phyloP scores from a whole-genome alignment of 768 basidiomycete species.

The Chiua virens region DNA sequence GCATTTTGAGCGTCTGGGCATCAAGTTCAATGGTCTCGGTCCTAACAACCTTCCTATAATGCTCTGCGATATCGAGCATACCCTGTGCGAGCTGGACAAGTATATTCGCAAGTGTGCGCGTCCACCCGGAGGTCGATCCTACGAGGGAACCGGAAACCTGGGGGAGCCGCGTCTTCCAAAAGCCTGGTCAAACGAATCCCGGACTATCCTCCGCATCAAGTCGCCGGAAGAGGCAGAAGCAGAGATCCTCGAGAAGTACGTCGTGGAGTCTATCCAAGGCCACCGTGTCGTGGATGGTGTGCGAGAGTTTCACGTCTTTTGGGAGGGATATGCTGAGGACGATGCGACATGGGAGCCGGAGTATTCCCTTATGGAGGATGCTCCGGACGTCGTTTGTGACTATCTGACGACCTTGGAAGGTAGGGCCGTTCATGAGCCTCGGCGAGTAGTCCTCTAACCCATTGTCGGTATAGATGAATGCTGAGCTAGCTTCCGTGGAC shows the following conservation, averaged over 20 bases:
- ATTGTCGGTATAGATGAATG: conserved; percentile 3
- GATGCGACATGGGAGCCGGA: conserved; percentile 64
- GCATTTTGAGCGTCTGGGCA: conserved; percentile 61
- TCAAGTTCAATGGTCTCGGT: conserved; percentile 53
- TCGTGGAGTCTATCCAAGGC: conserved; percentile 39
- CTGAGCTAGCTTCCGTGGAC: not conserved
- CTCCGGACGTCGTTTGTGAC: conserved; percentile 42
- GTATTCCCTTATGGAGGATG: conserved; percentile 45
- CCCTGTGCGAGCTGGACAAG: conserved; percentile 78
- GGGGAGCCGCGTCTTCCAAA: conserved; percentile 40
- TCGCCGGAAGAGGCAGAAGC: conserved; percentile 32
- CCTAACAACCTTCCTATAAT: conserved; percentile 50
- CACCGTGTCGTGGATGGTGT: conserved; percentile 39
- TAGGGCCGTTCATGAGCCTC: not conserved
- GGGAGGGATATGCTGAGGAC: conserved; percentile 52
- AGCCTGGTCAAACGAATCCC: conserved; percentile 55
- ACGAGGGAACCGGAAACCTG: conserved; percentile 31
- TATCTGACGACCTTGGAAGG: conserved; percentile 32
- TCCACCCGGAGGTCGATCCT: conserved; percentile 37
- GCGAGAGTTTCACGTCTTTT: conserved; percentile 49
- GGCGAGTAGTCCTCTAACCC: not conserved
- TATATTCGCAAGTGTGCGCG: conserved; percentile 52
- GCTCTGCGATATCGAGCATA: conserved; percentile 75
- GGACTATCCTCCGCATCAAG: conserved; percentile 42
- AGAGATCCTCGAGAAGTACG: conserved; percentile 40